phyloP scores from a whole-genome alignment of 306 rosid species.

The Vigna radiata region DNA sequence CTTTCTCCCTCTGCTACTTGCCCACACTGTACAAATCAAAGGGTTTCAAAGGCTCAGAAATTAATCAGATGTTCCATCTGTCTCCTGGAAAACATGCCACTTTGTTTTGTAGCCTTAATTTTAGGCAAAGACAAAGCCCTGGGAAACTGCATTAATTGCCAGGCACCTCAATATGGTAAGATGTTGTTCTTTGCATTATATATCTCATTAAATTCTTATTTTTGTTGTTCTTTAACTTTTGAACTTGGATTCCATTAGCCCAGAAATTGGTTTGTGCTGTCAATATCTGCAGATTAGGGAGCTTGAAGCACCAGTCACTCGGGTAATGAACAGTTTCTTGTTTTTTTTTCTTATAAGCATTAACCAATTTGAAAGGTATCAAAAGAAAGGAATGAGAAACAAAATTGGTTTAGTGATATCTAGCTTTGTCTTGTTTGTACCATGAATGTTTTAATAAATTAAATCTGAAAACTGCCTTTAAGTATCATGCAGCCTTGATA shows the following conservation, averaged over 20 bases:
- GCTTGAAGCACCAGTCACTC: constrained; percentile 40
- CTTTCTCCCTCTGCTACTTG: constrained; percentile 19
- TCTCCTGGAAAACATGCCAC: neutral
- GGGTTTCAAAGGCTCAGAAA: constrained; percentile 17
- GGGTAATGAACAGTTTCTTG: constrained; percentile 49
- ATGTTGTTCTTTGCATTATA: constrained; percentile 39
- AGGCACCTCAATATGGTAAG: constrained; percentile 45
- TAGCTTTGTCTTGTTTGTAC: neutral
- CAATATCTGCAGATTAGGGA: constrained; percentile 28
- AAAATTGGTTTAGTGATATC: neutral
- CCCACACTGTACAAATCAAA: neutral
- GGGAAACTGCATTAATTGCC: constrained; percentile 12
- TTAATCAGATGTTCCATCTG: neutral
- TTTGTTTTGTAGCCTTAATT: neutral
- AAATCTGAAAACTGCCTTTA: constrained; percentile 21
- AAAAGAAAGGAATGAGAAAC: neutral
- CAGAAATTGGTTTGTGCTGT: constrained; percentile 37
- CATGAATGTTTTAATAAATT: constrained; percentile 3
- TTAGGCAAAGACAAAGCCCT: constrained; percentile 19
- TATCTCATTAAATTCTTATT: constrained; percentile 48
- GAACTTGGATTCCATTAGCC: constrained; percentile 29
- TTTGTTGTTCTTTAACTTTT: constrained; percentile 33
- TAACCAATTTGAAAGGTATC: neutral
- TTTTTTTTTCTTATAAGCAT: neutral
- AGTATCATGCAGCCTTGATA: constrained; percentile 9